These are phyloP conservation scores for Colletotrichum salicis DNA, from an alignment of 2,329 filamentous ascomycete genomes.

Conservation along the genomic window DNA sequence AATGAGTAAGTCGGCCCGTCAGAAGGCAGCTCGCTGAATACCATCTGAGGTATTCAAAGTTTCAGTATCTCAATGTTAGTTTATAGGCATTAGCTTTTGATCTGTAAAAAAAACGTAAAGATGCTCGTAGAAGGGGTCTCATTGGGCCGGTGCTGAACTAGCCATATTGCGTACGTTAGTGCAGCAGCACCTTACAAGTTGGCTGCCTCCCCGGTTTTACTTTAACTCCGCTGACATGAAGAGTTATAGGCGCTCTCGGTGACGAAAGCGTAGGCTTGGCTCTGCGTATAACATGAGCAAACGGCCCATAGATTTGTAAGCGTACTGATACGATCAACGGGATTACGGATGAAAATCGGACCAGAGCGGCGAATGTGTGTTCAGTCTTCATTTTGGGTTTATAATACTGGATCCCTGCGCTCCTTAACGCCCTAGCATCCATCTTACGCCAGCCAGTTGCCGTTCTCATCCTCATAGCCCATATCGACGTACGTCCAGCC, in stretches of 20 bases:
- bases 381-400: not conserved
- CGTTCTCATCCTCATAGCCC: constrained; percentile 43
- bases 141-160: not conserved
- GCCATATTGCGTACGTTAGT: not conserved
- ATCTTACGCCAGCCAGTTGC: constrained; percentile 40
- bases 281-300: not conserved
- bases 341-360: not conserved
- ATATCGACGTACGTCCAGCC: constrained; percentile 41
- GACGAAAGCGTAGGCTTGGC: not conserved
- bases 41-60: not conserved
- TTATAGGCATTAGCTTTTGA: not conserved
- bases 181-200: not conserved
- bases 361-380: too few relatives aligned
- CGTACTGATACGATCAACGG: not conserved
- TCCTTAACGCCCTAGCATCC: too few relatives aligned
- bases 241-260: not conserved
- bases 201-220: not conserved
- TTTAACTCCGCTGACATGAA: not conserved
- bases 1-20: not conserved
- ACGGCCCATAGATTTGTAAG: not conserved
- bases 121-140: not conserved
- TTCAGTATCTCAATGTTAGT: not conserved
- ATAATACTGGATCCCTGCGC: too few relatives aligned
- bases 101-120: not conserved
- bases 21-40: not conserved